Conservation (phyloP, 805 yeast species). For the Candida nanaspora region DNA sequence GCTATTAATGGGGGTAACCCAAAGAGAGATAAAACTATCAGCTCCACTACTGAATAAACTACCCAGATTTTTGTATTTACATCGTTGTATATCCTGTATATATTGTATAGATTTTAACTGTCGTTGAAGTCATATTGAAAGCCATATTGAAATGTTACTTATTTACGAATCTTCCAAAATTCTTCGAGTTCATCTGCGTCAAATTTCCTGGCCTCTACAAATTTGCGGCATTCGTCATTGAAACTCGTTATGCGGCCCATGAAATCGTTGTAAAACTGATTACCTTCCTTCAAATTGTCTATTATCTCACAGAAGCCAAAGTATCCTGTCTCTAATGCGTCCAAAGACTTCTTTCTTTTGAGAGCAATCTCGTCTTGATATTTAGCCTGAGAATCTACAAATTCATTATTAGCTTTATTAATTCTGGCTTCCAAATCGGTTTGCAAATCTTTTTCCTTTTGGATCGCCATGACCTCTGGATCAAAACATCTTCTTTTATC, state of each 20-base stretch:
- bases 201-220: constrained; percentile 1
- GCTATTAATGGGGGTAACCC: constrained; percentile 6
- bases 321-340: constrained; percentile 42
- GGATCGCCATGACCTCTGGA: constrained; percentile 38
- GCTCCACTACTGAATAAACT: not conserved
- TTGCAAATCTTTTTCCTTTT: constrained; percentile 24
- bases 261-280: constrained; percentile 62
- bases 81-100: no score
- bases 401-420: constrained; percentile 24
- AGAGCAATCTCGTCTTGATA: constrained; percentile 12
- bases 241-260: constrained; percentile 19
- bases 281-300: constrained; percentile 59
- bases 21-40: not conserved
- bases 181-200: constrained; percentile 5
- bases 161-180: not conserved
- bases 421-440: constrained; percentile 27
- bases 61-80: no score
- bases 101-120: no score
- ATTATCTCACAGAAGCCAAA: constrained; percentile 48
- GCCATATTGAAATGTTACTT: not conserved
- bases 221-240: not conserved
- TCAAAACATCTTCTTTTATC: constrained; percentile 39
- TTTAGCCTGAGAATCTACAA: constrained; percentile 15
- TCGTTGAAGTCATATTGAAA: no score
- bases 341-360: constrained; percentile 43